These are phyloP conservation scores for Sporothrix phasma DNA, from an alignment of 2,329 filamentous ascomycete species.

Conservation along the genomic window DNA sequence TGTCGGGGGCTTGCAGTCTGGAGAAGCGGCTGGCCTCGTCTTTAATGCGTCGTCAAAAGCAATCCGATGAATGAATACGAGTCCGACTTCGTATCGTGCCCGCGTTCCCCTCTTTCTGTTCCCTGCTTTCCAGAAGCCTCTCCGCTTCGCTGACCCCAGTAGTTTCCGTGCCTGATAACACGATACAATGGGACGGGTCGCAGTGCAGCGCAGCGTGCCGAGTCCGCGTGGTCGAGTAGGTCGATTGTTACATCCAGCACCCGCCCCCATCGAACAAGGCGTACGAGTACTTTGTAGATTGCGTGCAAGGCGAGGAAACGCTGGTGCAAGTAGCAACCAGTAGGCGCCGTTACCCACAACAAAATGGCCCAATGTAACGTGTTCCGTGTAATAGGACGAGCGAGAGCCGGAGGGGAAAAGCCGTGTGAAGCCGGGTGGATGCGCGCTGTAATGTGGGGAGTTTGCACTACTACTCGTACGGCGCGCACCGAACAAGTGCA, in stretches of 20 bases:
- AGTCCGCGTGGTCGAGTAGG: neutral
- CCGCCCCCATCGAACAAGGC: no score
- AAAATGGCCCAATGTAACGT: slow-evolving; percentile 7
- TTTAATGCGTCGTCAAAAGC: neutral
- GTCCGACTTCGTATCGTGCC: neutral
- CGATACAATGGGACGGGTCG: neutral
- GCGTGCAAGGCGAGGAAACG: neutral
- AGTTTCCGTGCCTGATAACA: neutral
- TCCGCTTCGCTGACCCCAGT: neutral
- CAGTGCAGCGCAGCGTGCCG: neutral
- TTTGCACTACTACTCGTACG: neutral
- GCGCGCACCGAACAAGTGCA: neutral
- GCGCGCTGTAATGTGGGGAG: neutral
- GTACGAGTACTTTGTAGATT: no score
- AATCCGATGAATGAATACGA: neutral
- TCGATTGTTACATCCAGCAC: slow-evolving; percentile 9
- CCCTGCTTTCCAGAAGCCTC: neutral
- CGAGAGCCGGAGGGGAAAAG: neutral
- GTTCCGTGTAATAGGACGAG: neutral
- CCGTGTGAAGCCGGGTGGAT: neutral
- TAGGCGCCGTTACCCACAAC: neutral
- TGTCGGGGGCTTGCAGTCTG: neutral
- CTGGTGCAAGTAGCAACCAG: neutral
- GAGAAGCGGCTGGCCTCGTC: neutral
- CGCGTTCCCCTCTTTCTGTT: neutral